Evolutionary conservation across 2,329 filamentous ascomycete species (phyloP), one percentile per base, ranked within the genome.

Genomic region (Sarocladium strictum): DNA sequence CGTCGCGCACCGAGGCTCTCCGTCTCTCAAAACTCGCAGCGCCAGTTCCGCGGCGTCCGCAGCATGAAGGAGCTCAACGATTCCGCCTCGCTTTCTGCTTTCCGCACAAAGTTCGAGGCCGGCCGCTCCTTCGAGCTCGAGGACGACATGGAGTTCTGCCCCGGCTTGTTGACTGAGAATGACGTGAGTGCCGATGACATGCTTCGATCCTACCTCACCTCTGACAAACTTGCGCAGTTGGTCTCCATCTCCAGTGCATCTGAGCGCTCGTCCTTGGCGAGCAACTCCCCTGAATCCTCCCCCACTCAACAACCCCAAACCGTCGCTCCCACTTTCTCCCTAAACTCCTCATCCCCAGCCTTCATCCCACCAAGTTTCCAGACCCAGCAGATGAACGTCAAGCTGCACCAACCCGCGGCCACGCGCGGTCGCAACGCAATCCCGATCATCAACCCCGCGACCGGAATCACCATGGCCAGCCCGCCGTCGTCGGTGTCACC

Each of bases 81-180:
- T 71, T 80, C 86, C n/a, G 84, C 84, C 19, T 82, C 85, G 52
- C 77, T 95, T 57, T 80, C 81, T 58, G 84, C 85, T 59, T 97
- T 96, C 76, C 88, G 93, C 63, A 84, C 84, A 62, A 86, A 91
- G 67, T 96, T 96, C 63, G 92, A 97, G 75, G 89, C 90, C 60
- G 90, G 89, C 57, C 85, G 91, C 57, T 96, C 92, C 10, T 97
- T 97, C 66, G 93, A 97, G 63, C 80, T 97, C 58, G 93, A 97
- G 66, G 93, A 97, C 69, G 93, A 97, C 69, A 81, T 96, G 74
- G 87, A 96, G 72, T 97, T 97, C 72, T 97, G 92, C 74, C 93
- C 93, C 59, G 85, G 87, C 69, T 81, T 97, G 63, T 78, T 97
- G 76, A 96, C 91, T 33, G 92, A 97, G 74, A 91, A 83, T 72